phyloP scores from a whole-genome alignment of 208 protist genomes.

The Porcisia hertigi region DNA sequence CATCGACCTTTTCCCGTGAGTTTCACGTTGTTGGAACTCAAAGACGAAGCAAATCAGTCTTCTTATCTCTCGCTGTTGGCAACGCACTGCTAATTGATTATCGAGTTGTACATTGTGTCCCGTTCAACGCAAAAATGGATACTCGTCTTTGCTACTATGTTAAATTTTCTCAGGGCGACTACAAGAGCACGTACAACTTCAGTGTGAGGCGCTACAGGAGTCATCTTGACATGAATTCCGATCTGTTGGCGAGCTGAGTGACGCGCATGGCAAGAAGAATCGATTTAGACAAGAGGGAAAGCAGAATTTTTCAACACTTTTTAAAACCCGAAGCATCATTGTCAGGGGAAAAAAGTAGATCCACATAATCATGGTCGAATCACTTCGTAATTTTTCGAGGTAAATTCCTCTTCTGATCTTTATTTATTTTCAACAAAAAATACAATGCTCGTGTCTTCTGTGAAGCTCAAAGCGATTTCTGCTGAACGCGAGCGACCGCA shows the following conservation, averaged over 20 bases:
- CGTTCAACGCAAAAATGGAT: slow-evolving; percentile 38
- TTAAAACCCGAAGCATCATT: not conserved
- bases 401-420: not conserved
- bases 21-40: slow-evolving; percentile 27
- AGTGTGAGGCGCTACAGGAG: slow-evolving; percentile 45
- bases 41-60: slow-evolving; percentile 24
- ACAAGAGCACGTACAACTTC: slow-evolving; percentile 69
- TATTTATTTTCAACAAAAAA: slow-evolving; percentile 2
- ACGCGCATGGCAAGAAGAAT: slow-evolving; percentile 27
- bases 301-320: not conserved
- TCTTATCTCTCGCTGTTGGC: slow-evolving; percentile 42
- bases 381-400: not conserved
- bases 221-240: slow-evolving; percentile 24
- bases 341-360: not conserved
- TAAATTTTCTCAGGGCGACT: slow-evolving; percentile 59
- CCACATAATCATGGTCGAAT: not conserved
- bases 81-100: slow-evolving; percentile 67
- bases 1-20: slow-evolving; percentile 54
- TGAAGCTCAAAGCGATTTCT: not conserved
- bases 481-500: not conserved
- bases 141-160: slow-evolving; percentile 64
- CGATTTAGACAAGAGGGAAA: not conserved
- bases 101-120: slow-evolving; percentile 58
- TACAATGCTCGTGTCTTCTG: not conserved
- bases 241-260: slow-evolving; percentile 16